Evolutionary conservation across 169 alveolate species (phyloP).

Genomic region (Eimeria nieschulzi): DNA sequence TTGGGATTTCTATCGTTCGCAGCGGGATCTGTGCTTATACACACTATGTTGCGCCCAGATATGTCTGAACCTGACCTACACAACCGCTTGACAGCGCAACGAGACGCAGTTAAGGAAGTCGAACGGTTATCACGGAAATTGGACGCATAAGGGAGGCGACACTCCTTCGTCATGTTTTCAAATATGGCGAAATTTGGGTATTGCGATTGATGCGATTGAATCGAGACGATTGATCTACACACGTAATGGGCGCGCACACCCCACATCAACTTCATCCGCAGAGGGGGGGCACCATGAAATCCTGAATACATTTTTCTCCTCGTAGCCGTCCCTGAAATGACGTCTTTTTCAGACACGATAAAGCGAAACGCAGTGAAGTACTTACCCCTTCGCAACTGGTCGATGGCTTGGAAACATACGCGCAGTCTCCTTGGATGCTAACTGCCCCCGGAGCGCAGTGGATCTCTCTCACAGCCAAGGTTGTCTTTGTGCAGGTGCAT

Average conservation of each 20-base stretch:
- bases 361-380: background rate
- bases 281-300: constrained; percentile 36
- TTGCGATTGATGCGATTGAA: constrained; percentile 60
- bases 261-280: constrained; percentile 32
- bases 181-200: background rate
- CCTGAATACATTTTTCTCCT: constrained; percentile 42
- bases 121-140: constrained; percentile 36
- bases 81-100: constrained; percentile 39
- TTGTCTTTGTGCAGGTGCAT: constrained; percentile 58
- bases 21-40: constrained; percentile 63
- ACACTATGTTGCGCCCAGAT: constrained; percentile 67
- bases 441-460: constrained; percentile 44
- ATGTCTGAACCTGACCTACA: constrained; percentile 68
- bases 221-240: constrained; percentile 15
- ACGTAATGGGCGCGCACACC: background rate
- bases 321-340: constrained; percentile 50
- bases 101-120: constrained; percentile 71
- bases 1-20: constrained; percentile 54
- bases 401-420: constrained; percentile 10
- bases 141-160: constrained; percentile 5
- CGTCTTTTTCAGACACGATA: background rate
- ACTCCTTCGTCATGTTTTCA: constrained; percentile 4
- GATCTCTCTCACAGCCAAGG: constrained; percentile 27
- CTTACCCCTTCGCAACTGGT: constrained; percentile 68
- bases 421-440: constrained; percentile 30